Evolutionary conservation across 2,329 filamentous ascomycete species (phyloP).

Genomic region (Dichotomopilus funicola): DNA sequence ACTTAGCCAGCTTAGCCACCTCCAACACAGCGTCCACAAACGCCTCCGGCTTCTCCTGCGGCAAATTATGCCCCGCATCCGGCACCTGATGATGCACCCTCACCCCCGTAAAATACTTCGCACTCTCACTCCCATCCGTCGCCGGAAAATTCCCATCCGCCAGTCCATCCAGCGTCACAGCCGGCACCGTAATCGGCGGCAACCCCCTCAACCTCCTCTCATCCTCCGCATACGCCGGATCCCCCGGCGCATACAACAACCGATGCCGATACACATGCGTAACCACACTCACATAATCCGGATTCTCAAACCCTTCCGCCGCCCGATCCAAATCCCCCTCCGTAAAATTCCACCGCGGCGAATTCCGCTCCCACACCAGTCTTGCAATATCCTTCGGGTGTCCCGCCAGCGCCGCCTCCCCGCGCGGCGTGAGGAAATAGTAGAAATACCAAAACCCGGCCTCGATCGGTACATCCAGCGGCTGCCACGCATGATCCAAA

Average conservation of each 20-base stretch:
- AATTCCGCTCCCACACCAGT: not conserved
- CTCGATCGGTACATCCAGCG: constrained; percentile 2
- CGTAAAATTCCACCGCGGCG: not conserved
- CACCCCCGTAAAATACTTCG: constrained; percentile 1
- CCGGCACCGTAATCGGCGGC: not conserved
- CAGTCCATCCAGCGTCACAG: constrained; percentile 1
- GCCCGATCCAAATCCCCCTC: not conserved
- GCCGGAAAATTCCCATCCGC: not conserved
- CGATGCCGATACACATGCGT: constrained; percentile 1
- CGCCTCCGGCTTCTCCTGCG: constrained; percentile 4
- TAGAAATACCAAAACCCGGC: constrained; percentile 5
- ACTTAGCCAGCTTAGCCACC: not conserved
- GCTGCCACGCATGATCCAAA: not conserved
- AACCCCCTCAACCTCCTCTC: not conserved
- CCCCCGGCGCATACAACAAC: not conserved
- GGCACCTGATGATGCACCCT: constrained; percentile 1
- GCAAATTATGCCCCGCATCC: not conserved
- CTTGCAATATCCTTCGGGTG: not conserved
- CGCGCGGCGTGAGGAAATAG: constrained; percentile 2
- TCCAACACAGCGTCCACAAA: constrained; percentile 2
- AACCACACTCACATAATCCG: not conserved
- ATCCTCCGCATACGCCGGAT: not conserved
- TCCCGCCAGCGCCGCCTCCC: not conserved
- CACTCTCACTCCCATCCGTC: not conserved
- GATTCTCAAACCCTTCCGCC: not conserved